A percentile compares a stretch with the other conserved stretches of the same genome.
These are phyloP conservation scores for Leucaena leucocephala DNA, from an alignment of 306 rosid species.

Conservation along the genomic window DNA sequence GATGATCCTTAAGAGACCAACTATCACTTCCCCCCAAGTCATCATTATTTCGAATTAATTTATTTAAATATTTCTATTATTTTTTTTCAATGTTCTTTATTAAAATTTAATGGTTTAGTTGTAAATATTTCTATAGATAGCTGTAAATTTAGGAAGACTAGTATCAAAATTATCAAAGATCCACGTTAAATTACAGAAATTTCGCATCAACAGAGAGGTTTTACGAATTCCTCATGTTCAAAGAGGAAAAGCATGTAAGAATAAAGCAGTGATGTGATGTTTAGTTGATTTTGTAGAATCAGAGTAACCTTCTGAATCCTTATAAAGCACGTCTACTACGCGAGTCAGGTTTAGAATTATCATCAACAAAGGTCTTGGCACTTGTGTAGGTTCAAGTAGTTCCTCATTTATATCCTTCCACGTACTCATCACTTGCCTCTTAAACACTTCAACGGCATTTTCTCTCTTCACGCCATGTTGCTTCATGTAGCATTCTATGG, in stretches of 20 bases:
- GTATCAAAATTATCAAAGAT: too few relatives aligned
- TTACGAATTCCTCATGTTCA: background rate
- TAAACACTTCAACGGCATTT: background rate
- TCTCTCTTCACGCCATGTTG: conserved; percentile 27
- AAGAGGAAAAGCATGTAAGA: background rate
- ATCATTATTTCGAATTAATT: too few relatives aligned
- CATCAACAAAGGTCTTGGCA: conserved; percentile 29
- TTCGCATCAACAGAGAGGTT: too few relatives aligned
- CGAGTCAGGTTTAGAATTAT: conserved; percentile 33
- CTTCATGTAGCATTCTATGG: conserved; percentile 49
- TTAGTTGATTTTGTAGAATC: background rate
- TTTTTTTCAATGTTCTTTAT: too few relatives aligned
- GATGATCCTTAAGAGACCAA: too few relatives aligned
- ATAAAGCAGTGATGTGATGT: background rate
- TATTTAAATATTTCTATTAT: too few relatives aligned
- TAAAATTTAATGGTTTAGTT: too few relatives aligned
- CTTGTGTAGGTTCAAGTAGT: background rate
- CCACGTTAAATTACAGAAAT: too few relatives aligned
- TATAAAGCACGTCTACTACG: conserved; percentile 2
- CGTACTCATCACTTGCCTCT: background rate
- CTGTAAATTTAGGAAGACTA: too few relatives aligned
- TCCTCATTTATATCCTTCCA: conserved; percentile 49
- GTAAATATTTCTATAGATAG: too few relatives aligned
- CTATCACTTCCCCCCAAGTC: too few relatives aligned
- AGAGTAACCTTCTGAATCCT: background rate